Conservation (phyloP, 75 land plant species). For the Pinus albicaulis region DNA sequence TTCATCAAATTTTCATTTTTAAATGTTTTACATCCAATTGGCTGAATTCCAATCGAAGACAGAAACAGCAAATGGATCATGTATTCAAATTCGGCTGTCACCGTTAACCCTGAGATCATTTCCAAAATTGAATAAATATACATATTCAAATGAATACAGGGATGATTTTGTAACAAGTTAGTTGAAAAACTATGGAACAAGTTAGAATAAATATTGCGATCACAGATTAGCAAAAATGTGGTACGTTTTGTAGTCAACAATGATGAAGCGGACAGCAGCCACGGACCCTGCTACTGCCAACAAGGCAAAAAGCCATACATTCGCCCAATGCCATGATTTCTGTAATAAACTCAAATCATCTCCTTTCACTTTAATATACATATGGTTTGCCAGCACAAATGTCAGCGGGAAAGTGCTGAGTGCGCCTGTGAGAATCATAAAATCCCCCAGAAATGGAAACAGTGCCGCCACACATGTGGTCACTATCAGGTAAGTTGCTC, state of each 20-base stretch:
- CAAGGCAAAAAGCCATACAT: conserved; percentile 43
- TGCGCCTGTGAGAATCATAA: conserved; percentile 80
- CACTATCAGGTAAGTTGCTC: conserved; percentile 64
- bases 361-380: conserved; percentile 64
- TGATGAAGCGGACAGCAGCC: conserved; percentile 62
- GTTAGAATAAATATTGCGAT: neutral
- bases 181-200: neutral
- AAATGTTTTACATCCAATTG: too few species aligned
- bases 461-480: conserved; percentile 70
- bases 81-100: too few species aligned
- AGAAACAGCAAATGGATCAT: too few species aligned
- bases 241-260: conserved; percentile 60
- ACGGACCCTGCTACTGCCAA: conserved; percentile 47
- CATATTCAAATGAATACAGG: too few species aligned
- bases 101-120: too few species aligned
- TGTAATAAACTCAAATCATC: conserved; percentile 31
- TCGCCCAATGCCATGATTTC: conserved; percentile 81
- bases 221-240: conserved; percentile 68
- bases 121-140: too few species aligned
- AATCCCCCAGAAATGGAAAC: conserved; percentile 78
- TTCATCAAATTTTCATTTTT: too few species aligned
- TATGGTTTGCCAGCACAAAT: conserved; percentile 79
- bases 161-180: too few species aligned
- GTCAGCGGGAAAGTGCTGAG: conserved; percentile 75
- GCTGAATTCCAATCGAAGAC: too few species aligned